Percentiles rank a stretch among this genome's conserved stretches.
Evolutionary conservation across 176 grass and related monocot species (phyloP).

Genomic region (Aegilops sharonensis): DNA sequence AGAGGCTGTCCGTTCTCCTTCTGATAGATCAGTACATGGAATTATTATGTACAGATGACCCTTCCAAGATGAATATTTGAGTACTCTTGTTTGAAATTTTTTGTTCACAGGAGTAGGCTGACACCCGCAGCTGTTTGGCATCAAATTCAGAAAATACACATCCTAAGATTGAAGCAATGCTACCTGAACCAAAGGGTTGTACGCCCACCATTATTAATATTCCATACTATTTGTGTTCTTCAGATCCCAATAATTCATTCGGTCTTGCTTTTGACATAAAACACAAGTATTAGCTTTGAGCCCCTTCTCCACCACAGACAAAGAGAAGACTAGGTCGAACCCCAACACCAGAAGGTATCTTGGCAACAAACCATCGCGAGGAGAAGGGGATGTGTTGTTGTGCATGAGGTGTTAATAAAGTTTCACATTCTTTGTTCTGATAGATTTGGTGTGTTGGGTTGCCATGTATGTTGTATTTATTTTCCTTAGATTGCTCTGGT

Average conservation of each 20-base stretch:
- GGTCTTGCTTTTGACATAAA: not conserved
- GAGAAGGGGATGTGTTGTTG: too few species aligned
- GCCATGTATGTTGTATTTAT: not conserved
- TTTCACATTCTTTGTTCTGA: too few species aligned
- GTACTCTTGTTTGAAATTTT: too few species aligned
- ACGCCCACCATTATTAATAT: slow-evolving; percentile 43
- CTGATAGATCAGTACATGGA: too few species aligned
- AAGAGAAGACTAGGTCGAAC: slow-evolving; percentile 65
- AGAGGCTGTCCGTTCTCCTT: too few species aligned
- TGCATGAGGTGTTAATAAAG: too few species aligned
- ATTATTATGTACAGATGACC: too few species aligned
- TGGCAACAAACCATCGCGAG: slow-evolving; percentile 33
- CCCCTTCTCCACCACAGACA: slow-evolving; percentile 32
- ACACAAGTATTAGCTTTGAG: not conserved
- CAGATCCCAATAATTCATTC: not conserved
- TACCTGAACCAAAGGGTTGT: slow-evolving; percentile 61
- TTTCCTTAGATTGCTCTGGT: too few species aligned
- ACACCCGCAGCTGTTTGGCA: too few species aligned
- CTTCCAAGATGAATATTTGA: too few species aligned
- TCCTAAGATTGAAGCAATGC: slow-evolving; percentile 44
- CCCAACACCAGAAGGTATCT: slow-evolving; percentile 77
- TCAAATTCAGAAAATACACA: too few species aligned
- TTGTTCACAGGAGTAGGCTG: too few species aligned
- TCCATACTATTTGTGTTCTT: slow-evolving; percentile 10
- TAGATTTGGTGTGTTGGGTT: not conserved